Evolutionary conservation across 176 grass and related monocot genomes (phyloP), one percentile per base, ranked within the genome.

Genomic region (Aegilops tauschii): DNA sequence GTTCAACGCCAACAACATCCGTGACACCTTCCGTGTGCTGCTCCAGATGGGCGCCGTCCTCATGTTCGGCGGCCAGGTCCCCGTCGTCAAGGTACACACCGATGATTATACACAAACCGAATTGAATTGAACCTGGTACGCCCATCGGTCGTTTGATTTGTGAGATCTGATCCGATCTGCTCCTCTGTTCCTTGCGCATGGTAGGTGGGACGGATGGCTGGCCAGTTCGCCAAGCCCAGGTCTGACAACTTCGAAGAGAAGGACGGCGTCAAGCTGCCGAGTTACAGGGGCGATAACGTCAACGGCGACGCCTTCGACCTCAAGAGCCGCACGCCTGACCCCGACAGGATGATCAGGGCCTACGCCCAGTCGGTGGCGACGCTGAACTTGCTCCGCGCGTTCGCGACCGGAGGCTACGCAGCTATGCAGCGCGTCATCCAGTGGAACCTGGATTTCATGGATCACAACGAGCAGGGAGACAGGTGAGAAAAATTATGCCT

Each of bases 21-120:
- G 97, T 9, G 97, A 99, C 84, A 99, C 97, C 45, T 99, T 99
- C 93, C 88, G 95, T 56, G 86, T 98, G 62, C 87, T 98, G 71
- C 95, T 98, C 44, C 95, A 98, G 95, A 98, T 98, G 95, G 84
- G 93, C 91, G 95, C 82, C 37, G 95, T 98, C 73, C 95, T 98
- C 81, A 98, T 98, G 95, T 98, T 98, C 89, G 95, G 95, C 44
- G 93, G 93, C 14, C 97, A 98, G 86, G 78, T 98, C 84, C 97
- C 97, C 16, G 36, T 98, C 80, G 85, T 98, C 79, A 96, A 94
- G 97, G 97, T 98, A 94, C 28, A 61, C 18, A 20, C 20, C 9
- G 5, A 40, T 50, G 45, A 49, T 50, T 42, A 37, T 31, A 0
- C 63, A 37, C 59, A 6, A 72, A 23, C 21, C 35, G 9, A 70